Percentiles rank a stretch among this genome's conserved stretches.
These are phyloP conservation scores for Boeremia lycopersici DNA, from an alignment of 2,329 filamentous ascomycete genomes.

Conservation along the genomic window DNA sequence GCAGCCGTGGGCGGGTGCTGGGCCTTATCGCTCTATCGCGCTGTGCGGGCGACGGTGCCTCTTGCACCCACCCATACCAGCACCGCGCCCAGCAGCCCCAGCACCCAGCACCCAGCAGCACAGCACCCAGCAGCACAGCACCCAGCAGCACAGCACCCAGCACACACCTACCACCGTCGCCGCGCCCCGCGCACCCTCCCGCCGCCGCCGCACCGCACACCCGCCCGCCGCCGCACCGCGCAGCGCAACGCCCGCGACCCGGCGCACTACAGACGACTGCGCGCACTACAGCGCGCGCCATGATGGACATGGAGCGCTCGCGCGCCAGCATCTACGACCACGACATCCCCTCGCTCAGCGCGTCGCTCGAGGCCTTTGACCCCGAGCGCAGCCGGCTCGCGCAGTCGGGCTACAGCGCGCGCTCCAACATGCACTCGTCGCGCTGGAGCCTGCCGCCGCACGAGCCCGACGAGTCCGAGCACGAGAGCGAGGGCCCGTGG, in stretches of 20 bases:
- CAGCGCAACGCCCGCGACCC: neutral
- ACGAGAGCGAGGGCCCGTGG: slow-evolving; percentile 61
- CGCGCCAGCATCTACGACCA: slow-evolving; percentile 45
- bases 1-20: no score
- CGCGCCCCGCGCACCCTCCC: neutral
- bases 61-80: no score
- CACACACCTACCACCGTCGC: neutral
- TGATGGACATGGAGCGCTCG: slow-evolving; percentile 36
- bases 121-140: no score
- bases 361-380: slow-evolving; percentile 48
- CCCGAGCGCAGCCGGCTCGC: slow-evolving; percentile 41
- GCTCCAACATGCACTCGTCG: slow-evolving; percentile 67
- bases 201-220: neutral
- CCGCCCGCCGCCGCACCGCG: neutral
- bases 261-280: no score
- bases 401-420: slow-evolving; percentile 53
- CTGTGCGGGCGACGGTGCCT: no score
- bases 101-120: no score
- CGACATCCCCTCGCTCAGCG: slow-evolving; percentile 47
- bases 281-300: neutral
- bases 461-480: slow-evolving; percentile 52
- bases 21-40: slow-evolving; percentile 13
- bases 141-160: no score
- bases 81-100: no score
- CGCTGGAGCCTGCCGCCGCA: slow-evolving; percentile 45